Evolutionary conservation across 192 early-diverging fungal species (phyloP).

Genomic region (Coemansia sp.): DNA sequence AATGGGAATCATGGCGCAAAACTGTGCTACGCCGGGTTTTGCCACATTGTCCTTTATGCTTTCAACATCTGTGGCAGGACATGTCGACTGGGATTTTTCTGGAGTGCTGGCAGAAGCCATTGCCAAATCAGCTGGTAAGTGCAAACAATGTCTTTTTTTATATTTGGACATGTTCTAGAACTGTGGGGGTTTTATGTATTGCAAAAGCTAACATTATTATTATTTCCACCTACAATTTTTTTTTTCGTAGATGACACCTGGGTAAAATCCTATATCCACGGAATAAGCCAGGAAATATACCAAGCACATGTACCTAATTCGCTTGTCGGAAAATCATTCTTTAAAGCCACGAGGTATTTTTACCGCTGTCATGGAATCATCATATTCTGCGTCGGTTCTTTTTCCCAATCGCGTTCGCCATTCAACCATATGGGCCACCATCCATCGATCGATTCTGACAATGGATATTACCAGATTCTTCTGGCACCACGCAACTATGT

Average conservation of each 20-base stretch:
- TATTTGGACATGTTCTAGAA: no score
- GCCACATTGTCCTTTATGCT: slow-evolving; percentile 49
- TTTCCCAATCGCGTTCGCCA: slow-evolving; percentile 14
- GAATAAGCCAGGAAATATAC: slow-evolving; percentile 56
- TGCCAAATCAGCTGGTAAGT: slow-evolving; percentile 39
- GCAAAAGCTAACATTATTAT: neutral
- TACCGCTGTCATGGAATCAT: slow-evolving; percentile 51
- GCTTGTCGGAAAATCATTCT: slow-evolving; percentile 44
- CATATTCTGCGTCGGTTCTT: slow-evolving; percentile 48
- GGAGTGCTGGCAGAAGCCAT: slow-evolving; percentile 33
- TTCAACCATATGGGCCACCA: slow-evolving; percentile 25
- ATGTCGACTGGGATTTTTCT: slow-evolving; percentile 31
- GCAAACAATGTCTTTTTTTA: no score
- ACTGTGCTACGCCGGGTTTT: slow-evolving; percentile 50
- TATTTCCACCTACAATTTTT: neutral
- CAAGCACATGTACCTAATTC: slow-evolving; percentile 41
- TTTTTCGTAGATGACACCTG: slow-evolving; percentile 40
- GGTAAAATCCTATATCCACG: slow-evolving; percentile 51
- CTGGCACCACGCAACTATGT: slow-evolving; percentile 44
- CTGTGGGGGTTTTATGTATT: neutral
- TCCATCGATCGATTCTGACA: slow-evolving; percentile 13
- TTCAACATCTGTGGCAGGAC: slow-evolving; percentile 40
- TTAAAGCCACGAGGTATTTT: slow-evolving; percentile 43
- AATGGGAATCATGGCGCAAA: slow-evolving; percentile 56
- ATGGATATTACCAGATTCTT: slow-evolving; percentile 41